These are phyloP conservation scores for Craterostigma plantagineum DNA, from an alignment of 257 asterid genomes.

Conservation along the genomic window DNA sequence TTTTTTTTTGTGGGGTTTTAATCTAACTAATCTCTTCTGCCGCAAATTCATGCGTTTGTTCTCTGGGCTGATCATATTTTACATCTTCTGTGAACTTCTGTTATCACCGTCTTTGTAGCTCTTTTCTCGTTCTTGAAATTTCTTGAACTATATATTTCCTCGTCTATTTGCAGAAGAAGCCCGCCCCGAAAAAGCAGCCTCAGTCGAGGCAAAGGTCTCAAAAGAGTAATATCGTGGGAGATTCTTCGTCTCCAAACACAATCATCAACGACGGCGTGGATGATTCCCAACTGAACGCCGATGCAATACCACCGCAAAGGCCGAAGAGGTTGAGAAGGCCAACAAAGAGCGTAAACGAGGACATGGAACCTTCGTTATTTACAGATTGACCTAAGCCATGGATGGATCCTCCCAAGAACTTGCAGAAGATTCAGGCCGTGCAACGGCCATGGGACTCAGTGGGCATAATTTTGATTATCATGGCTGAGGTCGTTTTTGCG, in stretches of 20 bases:
- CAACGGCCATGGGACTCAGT: too few species aligned
- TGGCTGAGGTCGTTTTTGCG: too few species aligned
- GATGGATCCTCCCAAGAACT: too few species aligned
- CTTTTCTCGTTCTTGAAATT: neutral
- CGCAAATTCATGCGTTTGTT: neutral
- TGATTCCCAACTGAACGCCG: conserved; percentile 25
- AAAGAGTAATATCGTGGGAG: conserved; percentile 32
- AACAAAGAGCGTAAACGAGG: conserved; percentile 79
- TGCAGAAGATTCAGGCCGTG: too few species aligned
- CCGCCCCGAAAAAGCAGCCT: conserved; percentile 31
- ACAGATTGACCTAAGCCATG: too few species aligned
- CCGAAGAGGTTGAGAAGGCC: conserved; percentile 89
- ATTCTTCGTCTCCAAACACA: conserved; percentile 23
- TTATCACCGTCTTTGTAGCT: conserved; percentile 6
- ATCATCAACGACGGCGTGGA: conserved; percentile 31
- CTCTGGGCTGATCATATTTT: neutral
- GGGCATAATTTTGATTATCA: too few species aligned
- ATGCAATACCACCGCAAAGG: conserved; percentile 47
- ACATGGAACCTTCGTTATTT: conserved; percentile 61
- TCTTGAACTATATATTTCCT: too few species aligned
- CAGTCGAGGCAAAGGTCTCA: conserved; percentile 33
- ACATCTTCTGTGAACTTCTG: neutral
- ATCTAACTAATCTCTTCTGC: too few species aligned
- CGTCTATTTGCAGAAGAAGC: conserved; percentile 45
- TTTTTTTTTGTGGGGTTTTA: neutral